Evolutionary conservation across 208 protist species (phyloP).

Genomic region (Leishmania arabica): DNA sequence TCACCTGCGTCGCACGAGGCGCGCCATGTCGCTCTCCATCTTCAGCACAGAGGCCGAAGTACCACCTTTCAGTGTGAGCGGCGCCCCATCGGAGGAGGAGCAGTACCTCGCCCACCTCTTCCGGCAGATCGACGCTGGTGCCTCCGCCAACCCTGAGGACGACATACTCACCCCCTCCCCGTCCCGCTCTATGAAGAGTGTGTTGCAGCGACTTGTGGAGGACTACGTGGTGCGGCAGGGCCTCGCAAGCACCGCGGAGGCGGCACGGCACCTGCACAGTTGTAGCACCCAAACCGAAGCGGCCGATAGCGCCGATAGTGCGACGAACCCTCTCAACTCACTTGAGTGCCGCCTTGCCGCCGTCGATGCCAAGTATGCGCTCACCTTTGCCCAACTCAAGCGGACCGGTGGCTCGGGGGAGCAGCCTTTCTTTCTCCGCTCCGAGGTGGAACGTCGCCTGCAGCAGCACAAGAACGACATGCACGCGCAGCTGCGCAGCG

Average conservation of each 20-base stretch:
- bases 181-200: constrained; percentile 38
- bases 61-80: constrained; percentile 49
- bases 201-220: constrained; percentile 61
- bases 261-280: constrained; percentile 30
- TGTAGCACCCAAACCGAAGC: constrained; percentile 70
- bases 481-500: constrained; percentile 63
- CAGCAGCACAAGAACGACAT: constrained; percentile 73
- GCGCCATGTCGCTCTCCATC: constrained; percentile 77
- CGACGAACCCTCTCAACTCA: constrained; percentile 49
- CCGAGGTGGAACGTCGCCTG: constrained; percentile 80
- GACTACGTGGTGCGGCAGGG: constrained; percentile 19
- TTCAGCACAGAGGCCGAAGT: constrained; percentile 85
- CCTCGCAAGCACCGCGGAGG: constrained; percentile 1
- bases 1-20: constrained; percentile 75
- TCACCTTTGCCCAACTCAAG: constrained; percentile 67
- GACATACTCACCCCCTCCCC: constrained; percentile 24
- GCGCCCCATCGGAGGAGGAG: constrained; percentile 44
- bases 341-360: constrained; percentile 85
- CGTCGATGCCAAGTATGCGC: constrained; percentile 86
- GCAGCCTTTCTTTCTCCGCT: constrained; percentile 53
- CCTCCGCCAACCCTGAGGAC: constrained; percentile 18
- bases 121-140: constrained; percentile 2
- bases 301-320: constrained; percentile 17
- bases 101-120: constrained; percentile 56
- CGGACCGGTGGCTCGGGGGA: constrained; percentile 29